These are phyloP conservation scores for Trichoderma atrobrunneum DNA, from an alignment of 2,329 filamentous ascomycete species.

Conservation along the genomic window DNA sequence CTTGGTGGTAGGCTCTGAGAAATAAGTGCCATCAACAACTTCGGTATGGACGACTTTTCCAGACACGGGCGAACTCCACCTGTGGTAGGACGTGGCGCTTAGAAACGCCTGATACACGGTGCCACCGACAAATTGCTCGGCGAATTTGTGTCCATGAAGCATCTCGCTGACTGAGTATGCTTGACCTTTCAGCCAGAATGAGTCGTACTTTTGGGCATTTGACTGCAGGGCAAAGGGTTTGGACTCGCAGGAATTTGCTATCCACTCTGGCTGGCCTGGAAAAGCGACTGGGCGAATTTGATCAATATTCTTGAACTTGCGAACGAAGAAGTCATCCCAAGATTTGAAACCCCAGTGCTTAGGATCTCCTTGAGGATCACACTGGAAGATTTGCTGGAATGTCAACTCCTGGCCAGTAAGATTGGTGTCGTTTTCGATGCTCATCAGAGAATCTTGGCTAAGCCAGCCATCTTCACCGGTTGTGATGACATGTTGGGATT, in stretches of 20 bases:
- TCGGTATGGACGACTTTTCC: conserved; percentile 55
- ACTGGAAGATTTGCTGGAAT: conserved; percentile 25
- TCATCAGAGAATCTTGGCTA: conserved; percentile 15
- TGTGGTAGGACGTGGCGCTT: conserved; percentile 61
- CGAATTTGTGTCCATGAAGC: conserved; percentile 49
- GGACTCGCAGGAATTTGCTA: conserved; percentile 62
- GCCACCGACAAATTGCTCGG: conserved; percentile 53
- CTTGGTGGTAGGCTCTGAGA: conserved; percentile 44
- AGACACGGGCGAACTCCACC: conserved; percentile 63
- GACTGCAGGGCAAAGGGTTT: conserved; percentile 48
- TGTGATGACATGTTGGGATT: conserved; percentile 18
- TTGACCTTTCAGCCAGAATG: conserved; percentile 65
- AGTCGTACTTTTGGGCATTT: conserved; percentile 50
- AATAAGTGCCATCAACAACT: conserved; percentile 60
- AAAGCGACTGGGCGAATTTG: conserved; percentile 51
- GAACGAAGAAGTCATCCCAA: conserved; percentile 65
- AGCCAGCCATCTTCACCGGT: conserved; percentile 23
- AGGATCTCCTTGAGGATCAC: conserved; percentile 20
- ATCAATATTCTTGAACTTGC: conserved; percentile 41
- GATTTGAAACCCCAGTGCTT: conserved; percentile 50
- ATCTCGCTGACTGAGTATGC: conserved; percentile 61
- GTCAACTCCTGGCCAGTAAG: conserved; percentile 1
- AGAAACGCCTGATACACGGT: conserved; percentile 68
- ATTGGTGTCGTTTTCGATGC: conserved; percentile 25
- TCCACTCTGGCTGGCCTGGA: conserved; percentile 34